Percentiles rank a stretch among this genome's conserved stretches.
Conservation (phyloP, 495 filamentous ascomycete genomes). For the Hypoxylon subgilvum region DNA sequence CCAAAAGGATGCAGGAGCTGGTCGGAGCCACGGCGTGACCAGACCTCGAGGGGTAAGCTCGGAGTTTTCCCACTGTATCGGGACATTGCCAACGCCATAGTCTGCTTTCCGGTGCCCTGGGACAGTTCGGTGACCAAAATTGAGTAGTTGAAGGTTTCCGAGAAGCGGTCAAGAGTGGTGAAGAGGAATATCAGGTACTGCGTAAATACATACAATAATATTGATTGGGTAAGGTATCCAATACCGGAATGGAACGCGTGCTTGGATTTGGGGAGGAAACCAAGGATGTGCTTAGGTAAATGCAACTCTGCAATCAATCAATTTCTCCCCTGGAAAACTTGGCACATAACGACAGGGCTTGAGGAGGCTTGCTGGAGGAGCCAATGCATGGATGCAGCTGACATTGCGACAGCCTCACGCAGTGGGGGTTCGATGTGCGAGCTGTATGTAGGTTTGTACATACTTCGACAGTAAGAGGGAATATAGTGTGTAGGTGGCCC, state of each 20-base stretch:
- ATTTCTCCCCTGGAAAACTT: neutral
- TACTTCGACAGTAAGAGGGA: no score
- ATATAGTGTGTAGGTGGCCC: no score
- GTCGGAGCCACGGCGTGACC: neutral
- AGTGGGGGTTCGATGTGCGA: no score
- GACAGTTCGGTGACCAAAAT: constrained; percentile 1
- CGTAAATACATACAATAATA: no score
- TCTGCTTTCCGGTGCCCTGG: neutral
- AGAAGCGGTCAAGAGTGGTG: neutral
- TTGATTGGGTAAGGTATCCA: no score
- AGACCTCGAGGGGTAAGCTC: neutral
- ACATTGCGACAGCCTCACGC: no score
- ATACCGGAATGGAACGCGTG: neutral
- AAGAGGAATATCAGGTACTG: no score
- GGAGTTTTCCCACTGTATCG: constrained; percentile 4
- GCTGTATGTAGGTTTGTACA: no score
- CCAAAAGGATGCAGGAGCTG: neutral
- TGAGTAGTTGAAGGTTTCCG: neutral
- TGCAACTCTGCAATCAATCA: constrained; percentile 6
- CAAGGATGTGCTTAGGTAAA: neutral
- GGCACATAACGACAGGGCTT: neutral
- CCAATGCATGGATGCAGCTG: no score
- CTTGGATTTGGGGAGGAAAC: no score
- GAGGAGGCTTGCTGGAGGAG: no score
- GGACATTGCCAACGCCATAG: neutral